Base-by-base conservation (phyloP, 2,329 filamentous ascomycete genomes). In the Xylariaceae sp. region DNA sequence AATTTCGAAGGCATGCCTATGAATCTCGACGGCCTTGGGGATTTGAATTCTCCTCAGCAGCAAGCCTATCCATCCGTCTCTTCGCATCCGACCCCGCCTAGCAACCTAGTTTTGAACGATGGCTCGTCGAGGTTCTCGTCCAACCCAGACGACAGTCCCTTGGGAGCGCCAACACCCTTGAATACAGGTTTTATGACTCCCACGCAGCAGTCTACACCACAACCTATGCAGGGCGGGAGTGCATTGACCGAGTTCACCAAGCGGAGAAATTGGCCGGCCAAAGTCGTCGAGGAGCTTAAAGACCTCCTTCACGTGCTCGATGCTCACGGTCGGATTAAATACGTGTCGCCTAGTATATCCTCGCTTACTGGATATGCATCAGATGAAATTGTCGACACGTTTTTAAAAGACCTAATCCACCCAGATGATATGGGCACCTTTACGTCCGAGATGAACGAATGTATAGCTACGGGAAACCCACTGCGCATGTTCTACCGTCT, bases 281-380 rank as follows among this genome's bases (percentile, higher is more conserved):
- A 90, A 61, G 87, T 96, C 10, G 83, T 97, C 20, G 90, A 95
- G 71, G 92, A 96, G 77, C 78, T 97, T 63, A 89, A 88, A 68
- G 93, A 97, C 72, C 84, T 97, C 63, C 75, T 96, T 50, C 87
- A 96, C 68, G 92, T 97, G 54, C 82, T 97, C 45, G 92, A 91
- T 40, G 84, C 90, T 20, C 87, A 94, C 64, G 91, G 92, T 30
- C 85, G 88, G 60, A 87, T 97, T 64, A 82, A 89, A 54, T 96
- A 94, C 68, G 85, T 88, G n/a, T 96, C 92, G 29, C 88, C 90
- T 1, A 94, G 89, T 53, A 84, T 88, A 63, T 83, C 85, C 58
- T 68, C 75, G 3, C 78, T 97, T 32, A 93, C 90, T 2, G 92
- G 92, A 41, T 93, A 91, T 72, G 79, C 83, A 15, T 74, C 83